Evolutionary conservation across 2,329 filamentous ascomycete genomes (phyloP).

Genomic region (Xylaria sp.): DNA sequence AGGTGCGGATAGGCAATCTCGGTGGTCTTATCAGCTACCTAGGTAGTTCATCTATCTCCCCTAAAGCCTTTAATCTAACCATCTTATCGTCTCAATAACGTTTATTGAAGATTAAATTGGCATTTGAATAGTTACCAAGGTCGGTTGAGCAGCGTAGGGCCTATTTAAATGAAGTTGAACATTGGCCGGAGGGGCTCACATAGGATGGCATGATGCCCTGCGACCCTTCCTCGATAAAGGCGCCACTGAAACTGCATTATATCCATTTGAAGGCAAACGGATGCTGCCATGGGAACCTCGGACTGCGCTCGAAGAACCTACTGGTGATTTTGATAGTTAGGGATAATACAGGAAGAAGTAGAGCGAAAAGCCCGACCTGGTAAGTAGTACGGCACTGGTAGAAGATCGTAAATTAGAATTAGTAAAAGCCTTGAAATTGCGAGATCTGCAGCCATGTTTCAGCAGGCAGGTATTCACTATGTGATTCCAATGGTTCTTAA

Average conservation of each 20-base stretch:
- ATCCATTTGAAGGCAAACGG: not conserved
- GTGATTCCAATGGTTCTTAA: no score
- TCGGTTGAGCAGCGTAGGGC: not conserved
- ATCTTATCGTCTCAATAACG: not conserved
- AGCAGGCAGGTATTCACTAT: no score
- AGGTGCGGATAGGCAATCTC: not conserved
- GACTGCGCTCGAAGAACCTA: not conserved
- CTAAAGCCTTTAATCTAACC: not conserved
- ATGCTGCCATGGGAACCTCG: not conserved
- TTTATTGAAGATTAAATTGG: not conserved
- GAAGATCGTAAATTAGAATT: no score
- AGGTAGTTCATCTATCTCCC: not conserved
- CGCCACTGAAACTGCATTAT: not conserved
- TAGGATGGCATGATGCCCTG: not conserved
- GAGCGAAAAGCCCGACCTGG: not conserved
- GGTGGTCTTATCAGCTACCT: not conserved
- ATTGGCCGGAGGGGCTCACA: not conserved
- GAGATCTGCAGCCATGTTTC: no score
- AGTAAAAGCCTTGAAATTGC: no score
- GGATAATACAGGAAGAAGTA: not conserved
- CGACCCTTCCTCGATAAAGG: not conserved
- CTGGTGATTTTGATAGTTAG: not conserved
- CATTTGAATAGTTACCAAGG: not conserved
- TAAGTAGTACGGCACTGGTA: not conserved
- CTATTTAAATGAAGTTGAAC: no score